Percentiles rank a stretch among this genome's conserved stretches.
Conservation (phyloP, 306 rosid genomes). For the Fragaria ananassa region DNA sequence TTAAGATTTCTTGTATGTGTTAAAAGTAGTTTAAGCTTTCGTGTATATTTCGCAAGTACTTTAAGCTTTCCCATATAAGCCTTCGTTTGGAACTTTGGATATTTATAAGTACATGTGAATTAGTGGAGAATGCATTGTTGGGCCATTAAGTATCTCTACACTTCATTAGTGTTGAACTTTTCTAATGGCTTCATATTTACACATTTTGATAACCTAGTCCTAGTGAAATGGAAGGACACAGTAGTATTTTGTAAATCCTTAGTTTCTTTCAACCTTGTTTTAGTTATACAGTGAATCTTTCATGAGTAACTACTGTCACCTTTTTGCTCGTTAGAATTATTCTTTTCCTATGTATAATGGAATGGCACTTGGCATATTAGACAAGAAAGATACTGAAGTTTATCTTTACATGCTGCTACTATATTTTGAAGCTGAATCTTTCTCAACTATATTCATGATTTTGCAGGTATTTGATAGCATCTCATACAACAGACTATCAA, state of each 20-base stretch:
- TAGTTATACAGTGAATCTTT: not conserved
- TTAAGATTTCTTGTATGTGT: not conserved
- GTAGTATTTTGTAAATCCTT: not conserved
- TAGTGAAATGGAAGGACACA: not conserved
- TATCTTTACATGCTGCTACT: not conserved
- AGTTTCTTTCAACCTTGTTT: not conserved
- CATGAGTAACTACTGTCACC: not conserved
- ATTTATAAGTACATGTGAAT: not conserved
- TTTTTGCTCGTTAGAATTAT: not conserved
- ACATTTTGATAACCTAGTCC: not conserved
- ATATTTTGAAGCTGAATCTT: not conserved
- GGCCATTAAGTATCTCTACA: not conserved
- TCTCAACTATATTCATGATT: conserved; percentile 1
- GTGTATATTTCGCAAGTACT: not conserved
- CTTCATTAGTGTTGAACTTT: not conserved
- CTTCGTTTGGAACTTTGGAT: not conserved
- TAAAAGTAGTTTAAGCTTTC: not conserved
- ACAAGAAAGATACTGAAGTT: not conserved
- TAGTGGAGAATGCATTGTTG: not conserved
- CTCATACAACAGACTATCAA: conserved; percentile 42
- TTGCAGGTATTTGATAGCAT: conserved; percentile 43
- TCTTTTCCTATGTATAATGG: not conserved
- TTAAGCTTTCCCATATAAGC: not conserved
- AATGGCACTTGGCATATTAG: not conserved
- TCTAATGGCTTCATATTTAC: not conserved